These are phyloP conservation scores for Epichloe aotearoae DNA, from an alignment of 2,329 filamentous ascomycete species.

Conservation along the genomic window DNA sequence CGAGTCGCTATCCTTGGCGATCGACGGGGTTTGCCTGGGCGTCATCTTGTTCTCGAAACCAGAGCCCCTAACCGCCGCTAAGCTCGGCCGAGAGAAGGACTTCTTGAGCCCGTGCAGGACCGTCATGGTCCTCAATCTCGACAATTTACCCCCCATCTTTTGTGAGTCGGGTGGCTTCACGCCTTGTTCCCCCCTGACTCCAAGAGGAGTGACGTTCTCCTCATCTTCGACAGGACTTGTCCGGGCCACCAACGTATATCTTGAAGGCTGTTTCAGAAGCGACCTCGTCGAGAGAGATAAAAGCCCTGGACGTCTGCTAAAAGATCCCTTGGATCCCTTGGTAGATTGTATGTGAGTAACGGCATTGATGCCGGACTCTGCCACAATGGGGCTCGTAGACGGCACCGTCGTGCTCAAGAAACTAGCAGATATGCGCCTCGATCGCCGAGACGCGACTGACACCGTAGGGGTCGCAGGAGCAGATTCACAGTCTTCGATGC, in stretches of 20 bases:
- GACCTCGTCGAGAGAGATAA: slow-evolving; percentile 8
- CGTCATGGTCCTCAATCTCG: slow-evolving; percentile 32
- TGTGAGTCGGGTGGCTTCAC: background rate
- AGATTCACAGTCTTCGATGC: slow-evolving; percentile 21
- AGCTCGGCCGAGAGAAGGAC: slow-evolving; percentile 26
- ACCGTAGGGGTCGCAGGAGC: background rate
- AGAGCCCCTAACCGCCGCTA: slow-evolving; percentile 11
- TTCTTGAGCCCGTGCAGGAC: slow-evolving; percentile 32
- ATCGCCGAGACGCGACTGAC: slow-evolving; percentile 1
- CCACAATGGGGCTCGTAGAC: slow-evolving; percentile 17
- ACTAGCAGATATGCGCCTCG: slow-evolving; percentile 18
- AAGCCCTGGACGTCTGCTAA: background rate
- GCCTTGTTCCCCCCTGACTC: background rate
- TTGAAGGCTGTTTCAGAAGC: slow-evolving; percentile 7
- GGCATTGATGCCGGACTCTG: slow-evolving; percentile 15
- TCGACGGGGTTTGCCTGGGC: background rate
- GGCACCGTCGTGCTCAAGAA: slow-evolving; percentile 14
- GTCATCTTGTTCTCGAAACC: slow-evolving; percentile 9
- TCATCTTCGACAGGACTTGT: slow-evolving; percentile 7
- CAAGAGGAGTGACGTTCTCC: slow-evolving; percentile 15
- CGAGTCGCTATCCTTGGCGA: background rate
- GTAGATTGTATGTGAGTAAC: slow-evolving; percentile 4
- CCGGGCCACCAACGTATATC: slow-evolving; percentile 6
- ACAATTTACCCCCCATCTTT: slow-evolving; percentile 16
- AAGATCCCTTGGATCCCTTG: background rate